These are phyloP conservation scores for Globisporangium irregulare DNA, from an alignment of 352 stramenopile species.

Conservation along the genomic window DNA sequence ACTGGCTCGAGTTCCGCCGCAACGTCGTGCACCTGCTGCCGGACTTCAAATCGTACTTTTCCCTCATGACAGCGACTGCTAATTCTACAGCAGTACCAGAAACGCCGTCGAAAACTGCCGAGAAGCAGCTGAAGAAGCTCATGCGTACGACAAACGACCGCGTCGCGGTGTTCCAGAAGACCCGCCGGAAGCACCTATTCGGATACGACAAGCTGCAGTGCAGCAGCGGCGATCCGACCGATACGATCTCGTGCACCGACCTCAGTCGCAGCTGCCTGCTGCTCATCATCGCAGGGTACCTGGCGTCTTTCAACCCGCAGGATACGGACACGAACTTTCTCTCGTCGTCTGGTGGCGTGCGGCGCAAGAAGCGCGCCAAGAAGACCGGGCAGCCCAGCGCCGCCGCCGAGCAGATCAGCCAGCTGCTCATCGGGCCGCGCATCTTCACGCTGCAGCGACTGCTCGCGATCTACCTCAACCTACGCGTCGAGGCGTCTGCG, in stretches of 20 bases:
- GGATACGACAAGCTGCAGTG: conserved; percentile 51
- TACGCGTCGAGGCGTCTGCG: conserved; percentile 48
- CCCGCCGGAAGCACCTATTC: conserved; percentile 57
- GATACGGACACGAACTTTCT: conserved; percentile 72
- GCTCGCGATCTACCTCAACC: conserved; percentile 74
- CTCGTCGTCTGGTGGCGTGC: conserved; percentile 47
- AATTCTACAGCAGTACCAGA: neutral
- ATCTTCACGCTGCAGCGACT: conserved; percentile 74
- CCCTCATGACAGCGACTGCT: conserved; percentile 2
- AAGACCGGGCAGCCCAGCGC: conserved; percentile 37
- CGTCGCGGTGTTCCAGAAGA: conserved; percentile 42
- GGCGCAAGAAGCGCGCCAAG: conserved; percentile 45
- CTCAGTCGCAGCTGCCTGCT: conserved; percentile 66
- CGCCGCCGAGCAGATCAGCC: conserved; percentile 41
- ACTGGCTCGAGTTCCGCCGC: conserved; percentile 67
- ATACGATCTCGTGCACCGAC: conserved; percentile 57
- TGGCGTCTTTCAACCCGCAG: conserved; percentile 82
- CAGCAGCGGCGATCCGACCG: conserved; percentile 23
- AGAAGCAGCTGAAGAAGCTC: conserved; percentile 25
- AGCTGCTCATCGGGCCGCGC: conserved; percentile 64
- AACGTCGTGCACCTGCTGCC: conserved; percentile 53
- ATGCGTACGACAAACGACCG: conserved; percentile 32
- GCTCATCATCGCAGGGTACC: conserved; percentile 65
- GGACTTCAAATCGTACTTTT: conserved; percentile 34
- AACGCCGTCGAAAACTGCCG: conserved; percentile 15